These are phyloP conservation scores for Phytophthora gonapodyides DNA, from an alignment of 352 stramenopile species.

Conservation along the genomic window DNA sequence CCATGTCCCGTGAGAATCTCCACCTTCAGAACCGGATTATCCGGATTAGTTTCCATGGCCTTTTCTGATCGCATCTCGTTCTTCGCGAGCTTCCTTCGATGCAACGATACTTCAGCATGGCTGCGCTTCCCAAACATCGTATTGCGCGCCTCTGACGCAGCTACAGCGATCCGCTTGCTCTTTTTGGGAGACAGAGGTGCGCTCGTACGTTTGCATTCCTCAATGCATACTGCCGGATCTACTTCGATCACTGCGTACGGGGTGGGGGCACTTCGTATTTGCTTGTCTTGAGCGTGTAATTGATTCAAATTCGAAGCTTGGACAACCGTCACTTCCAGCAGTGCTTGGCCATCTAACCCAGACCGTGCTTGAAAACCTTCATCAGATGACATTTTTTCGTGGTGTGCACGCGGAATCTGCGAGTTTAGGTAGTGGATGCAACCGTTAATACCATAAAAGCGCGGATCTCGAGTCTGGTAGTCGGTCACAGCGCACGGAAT, in stretches of 20 bases:
- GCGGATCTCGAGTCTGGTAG: slow-evolving; percentile 60
- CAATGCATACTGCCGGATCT: slow-evolving; percentile 54
- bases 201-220: slow-evolving; percentile 58
- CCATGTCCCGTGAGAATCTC: slow-evolving; percentile 66
- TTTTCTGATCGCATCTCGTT: slow-evolving; percentile 69
- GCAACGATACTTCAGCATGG: slow-evolving; percentile 61
- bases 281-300: slow-evolving; percentile 17
- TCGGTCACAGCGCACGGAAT: slow-evolving; percentile 69
- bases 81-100: slow-evolving; percentile 53
- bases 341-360: slow-evolving; percentile 61
- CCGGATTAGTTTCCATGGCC: slow-evolving; percentile 29
- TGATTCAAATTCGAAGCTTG: slow-evolving; percentile 35
- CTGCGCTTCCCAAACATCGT: slow-evolving; percentile 53
- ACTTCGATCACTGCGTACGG: slow-evolving; percentile 72
- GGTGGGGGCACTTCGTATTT: slow-evolving; percentile 36
- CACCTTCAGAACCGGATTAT: slow-evolving; percentile 52
- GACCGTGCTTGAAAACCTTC: slow-evolving; percentile 60
- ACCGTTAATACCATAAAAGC: slow-evolving; percentile 84
- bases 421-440: slow-evolving; percentile 74
- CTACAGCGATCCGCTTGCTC: slow-evolving; percentile 49
- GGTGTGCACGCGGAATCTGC: slow-evolving; percentile 61
- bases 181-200: slow-evolving; percentile 51
- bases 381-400: slow-evolving; percentile 56
- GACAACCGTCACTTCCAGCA: slow-evolving; percentile 63
- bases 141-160: slow-evolving; percentile 45